phyloP scores from a whole-genome alignment of 805 yeast genomes.

The Candida sakaeoensis region DNA sequence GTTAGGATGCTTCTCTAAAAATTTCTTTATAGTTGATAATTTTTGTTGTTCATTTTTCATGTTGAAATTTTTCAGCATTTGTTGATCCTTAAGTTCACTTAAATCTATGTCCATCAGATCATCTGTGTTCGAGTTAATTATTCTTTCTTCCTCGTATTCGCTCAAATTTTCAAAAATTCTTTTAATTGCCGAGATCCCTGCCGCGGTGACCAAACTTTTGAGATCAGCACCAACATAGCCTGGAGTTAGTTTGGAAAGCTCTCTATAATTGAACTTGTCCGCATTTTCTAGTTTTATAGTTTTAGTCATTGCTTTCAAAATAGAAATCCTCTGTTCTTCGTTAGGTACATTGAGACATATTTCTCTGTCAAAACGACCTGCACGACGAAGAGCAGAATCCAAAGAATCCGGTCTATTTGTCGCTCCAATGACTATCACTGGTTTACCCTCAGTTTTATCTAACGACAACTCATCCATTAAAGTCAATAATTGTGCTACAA shows the following conservation, averaged over 20 bases:
- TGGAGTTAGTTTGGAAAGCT: conserved; percentile 88
- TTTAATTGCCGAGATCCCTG: conserved; percentile 91
- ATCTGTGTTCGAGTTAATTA: neutral
- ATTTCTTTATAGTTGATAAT: conserved; percentile 66
- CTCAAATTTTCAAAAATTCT: conserved; percentile 70
- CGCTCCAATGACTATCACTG: conserved; percentile 93
- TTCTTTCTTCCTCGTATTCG: conserved; percentile 30
- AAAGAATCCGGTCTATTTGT: conserved; percentile 95
- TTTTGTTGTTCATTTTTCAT: conserved; percentile 32
- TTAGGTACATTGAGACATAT: conserved; percentile 93
- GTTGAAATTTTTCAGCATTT: conserved; percentile 26
- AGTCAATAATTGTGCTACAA: conserved; percentile 91
- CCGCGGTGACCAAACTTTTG: conserved; percentile 89
- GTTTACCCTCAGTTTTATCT: conserved; percentile 87
- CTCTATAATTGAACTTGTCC: conserved; percentile 56
- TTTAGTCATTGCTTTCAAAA: conserved; percentile 69
- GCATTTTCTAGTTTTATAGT: conserved; percentile 61
- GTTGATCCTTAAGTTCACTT: conserved; percentile 8
- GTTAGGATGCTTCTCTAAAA: conserved; percentile 69
- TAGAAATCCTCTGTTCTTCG: conserved; percentile 73
- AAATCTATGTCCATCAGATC: conserved; percentile 35
- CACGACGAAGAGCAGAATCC: conserved; percentile 92
- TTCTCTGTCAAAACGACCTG: conserved; percentile 95
- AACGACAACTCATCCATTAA: conserved; percentile 90
- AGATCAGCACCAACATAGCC: conserved; percentile 98